Percentiles rank a stretch among this genome's conserved stretches.
Evolutionary conservation across 1,139 yeast genomes (phyloP).

Genomic region (Yamadazyma aaseri): DNA sequence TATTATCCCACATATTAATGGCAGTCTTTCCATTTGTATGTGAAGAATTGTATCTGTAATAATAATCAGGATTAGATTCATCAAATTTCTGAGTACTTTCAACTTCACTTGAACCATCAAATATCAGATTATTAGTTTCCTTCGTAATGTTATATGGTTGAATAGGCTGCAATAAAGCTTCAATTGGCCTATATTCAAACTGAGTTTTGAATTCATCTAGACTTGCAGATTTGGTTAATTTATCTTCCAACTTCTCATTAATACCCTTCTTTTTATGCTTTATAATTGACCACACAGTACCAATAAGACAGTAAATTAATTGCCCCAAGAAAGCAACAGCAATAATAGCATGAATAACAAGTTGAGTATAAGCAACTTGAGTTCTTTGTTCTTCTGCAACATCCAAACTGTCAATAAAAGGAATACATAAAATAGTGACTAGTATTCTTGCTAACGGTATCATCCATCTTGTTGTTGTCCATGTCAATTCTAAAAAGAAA

Average conservation of each 20-base stretch:
- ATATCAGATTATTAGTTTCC: not conserved
- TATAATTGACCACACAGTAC: constrained; percentile 26
- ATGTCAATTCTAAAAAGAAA: constrained; percentile 35
- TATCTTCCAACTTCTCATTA: constrained; percentile 3
- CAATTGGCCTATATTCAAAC: constrained; percentile 35
- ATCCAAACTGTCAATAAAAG: constrained; percentile 33
- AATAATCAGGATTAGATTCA: constrained; percentile 10
- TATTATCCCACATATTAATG: not conserved
- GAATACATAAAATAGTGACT: constrained; percentile 41
- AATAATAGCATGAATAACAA: constrained; percentile 38
- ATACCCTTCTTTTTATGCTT: constrained; percentile 8
- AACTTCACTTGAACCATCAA: not conserved
- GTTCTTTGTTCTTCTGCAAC: constrained; percentile 36
- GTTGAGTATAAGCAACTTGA: constrained; percentile 40
- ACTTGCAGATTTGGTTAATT: constrained; percentile 12
- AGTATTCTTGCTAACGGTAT: constrained; percentile 37
- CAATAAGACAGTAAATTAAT: constrained; percentile 29
- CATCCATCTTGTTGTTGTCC: constrained; percentile 38
- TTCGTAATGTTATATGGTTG: not conserved
- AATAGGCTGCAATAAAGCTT: constrained; percentile 8
- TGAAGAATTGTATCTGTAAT: constrained; percentile 18
- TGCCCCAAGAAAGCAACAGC: constrained; percentile 36
- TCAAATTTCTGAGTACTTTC: not conserved
- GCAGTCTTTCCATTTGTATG: constrained; percentile 4
- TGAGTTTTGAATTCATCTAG: constrained; percentile 27